Evolutionary conservation across 2,329 filamentous ascomycete species (phyloP), one percentile per base, ranked within the genome.

Genomic region (Sclerotinia minor): DNA sequence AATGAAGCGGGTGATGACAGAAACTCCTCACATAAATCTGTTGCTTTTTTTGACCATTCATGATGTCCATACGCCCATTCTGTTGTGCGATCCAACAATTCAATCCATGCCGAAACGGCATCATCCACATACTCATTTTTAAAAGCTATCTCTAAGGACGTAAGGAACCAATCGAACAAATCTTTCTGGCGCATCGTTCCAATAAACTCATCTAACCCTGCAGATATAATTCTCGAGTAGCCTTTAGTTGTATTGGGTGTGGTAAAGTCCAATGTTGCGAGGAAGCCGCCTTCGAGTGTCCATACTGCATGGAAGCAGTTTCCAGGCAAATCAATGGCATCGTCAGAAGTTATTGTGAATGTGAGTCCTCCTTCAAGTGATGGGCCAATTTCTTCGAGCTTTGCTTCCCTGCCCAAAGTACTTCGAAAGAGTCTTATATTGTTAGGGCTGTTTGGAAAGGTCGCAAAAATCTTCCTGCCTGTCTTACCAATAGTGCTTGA

Each of bases 361-460:
- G 26, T 53, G 17, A 53, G 26, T 32, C 50, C 50, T 53, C 26
- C 26, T 53, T 53, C 26, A 53, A 53, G 26, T 32, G 13, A 53
- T 19, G 13, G 29, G 50, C 26, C 50, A 32, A 53, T 53, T 53
- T 53, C 50, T 53, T 53, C 17, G 5, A 53, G 26, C 17, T 53
- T 53, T 53, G 26, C 26, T 53, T 53, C 17, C 29, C 26, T 53
- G 3, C 26, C 26, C 26, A 53, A 53, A 53, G 26, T 53, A 32
- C 50, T 53, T 53, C n/a, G 17, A 53, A 53, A 53, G 17, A 53
- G 50, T 53, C 29, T 53, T 53, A 53, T 9, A 53, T 53, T 53
- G 29, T 53, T 53, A 53, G 17, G 50, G 50, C 50, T 53, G 7
- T 32, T 53, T 53, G 26, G 26, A 53, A 53, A 53, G 26, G 26